Percentiles rank a stretch among this genome's conserved stretches.
Conservation (phyloP, 148 eudicot species). For the Silene uniflora region DNA sequence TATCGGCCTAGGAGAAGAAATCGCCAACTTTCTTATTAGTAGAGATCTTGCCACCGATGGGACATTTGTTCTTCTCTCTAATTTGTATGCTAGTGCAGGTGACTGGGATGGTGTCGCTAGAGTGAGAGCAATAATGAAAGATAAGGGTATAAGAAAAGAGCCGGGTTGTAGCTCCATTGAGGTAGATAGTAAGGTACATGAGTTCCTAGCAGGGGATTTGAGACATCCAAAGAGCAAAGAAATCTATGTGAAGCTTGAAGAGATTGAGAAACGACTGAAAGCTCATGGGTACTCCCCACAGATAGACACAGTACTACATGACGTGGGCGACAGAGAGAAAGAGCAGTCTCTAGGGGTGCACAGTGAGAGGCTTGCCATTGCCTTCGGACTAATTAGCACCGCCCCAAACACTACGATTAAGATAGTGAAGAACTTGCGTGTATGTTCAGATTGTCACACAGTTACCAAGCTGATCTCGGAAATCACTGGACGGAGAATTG, state of each 20-base stretch:
- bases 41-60: constrained; percentile 59
- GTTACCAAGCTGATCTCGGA: constrained; percentile 70
- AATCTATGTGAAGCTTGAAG: constrained; percentile 69
- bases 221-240: constrained; percentile 68
- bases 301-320: constrained; percentile 55
- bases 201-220: constrained; percentile 85
- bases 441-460: constrained; percentile 74
- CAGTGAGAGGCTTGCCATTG: constrained; percentile 79
- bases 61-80: constrained; percentile 71
- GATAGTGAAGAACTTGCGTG: constrained; percentile 77
- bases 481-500: constrained; percentile 72
- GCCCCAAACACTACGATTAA: constrained; percentile 58
- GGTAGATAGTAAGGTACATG: constrained; percentile 64
- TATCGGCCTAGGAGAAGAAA: constrained; percentile 51
- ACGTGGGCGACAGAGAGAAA: constrained; percentile 51
- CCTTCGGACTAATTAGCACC: constrained; percentile 79
- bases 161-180: constrained; percentile 95
- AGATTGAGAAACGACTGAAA: constrained; percentile 54
- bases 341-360: constrained; percentile 65
- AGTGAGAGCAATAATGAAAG: constrained; percentile 69
- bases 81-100: constrained; percentile 62
- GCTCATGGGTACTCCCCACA: constrained; percentile 53
- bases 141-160: constrained; percentile 63
- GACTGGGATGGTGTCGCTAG: constrained; percentile 78
- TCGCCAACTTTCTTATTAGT: constrained; percentile 46